A percentile compares a stretch with the other conserved stretches of the same genome.
Evolutionary conservation across 306 rosid genomes (phyloP).

Genomic region (Fragaria nilgerrensis): DNA sequence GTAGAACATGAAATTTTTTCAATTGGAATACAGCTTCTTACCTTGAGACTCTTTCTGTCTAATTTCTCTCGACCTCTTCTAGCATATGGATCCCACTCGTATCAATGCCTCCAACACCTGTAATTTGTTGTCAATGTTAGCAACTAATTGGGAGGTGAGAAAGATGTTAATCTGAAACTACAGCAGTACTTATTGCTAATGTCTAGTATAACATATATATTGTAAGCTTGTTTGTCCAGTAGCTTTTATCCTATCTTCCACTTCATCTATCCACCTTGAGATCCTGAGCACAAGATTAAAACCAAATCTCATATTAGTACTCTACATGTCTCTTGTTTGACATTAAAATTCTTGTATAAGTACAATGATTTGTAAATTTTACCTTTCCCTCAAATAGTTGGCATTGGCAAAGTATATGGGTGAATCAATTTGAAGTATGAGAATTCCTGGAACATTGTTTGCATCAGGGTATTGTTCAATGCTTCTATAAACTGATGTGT

Average conservation of each 20-base stretch:
- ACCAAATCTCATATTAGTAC: neutral
- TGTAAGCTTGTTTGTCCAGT: slow-evolving; percentile 37
- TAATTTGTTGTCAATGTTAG: neutral
- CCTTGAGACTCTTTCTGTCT: slow-evolving; percentile 38
- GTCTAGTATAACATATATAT: slow-evolving; percentile 29
- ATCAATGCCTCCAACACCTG: slow-evolving; percentile 49
- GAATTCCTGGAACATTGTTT: no score
- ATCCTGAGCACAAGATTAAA: slow-evolving; percentile 17
- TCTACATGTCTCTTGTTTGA: neutral
- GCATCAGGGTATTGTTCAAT: no score
- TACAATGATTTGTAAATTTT: neutral
- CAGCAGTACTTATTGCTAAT: slow-evolving; percentile 23
- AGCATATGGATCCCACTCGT: slow-evolving; percentile 48
- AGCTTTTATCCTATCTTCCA: slow-evolving; percentile 40
- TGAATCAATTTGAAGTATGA: no score
- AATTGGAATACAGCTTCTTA: neutral
- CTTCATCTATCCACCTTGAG: slow-evolving; percentile 43
- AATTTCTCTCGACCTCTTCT: slow-evolving; percentile 32
- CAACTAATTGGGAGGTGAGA: neutral
- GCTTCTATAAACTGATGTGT: no score
- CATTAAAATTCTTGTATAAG: neutral
- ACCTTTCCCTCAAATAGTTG: slow-evolving; percentile 63
- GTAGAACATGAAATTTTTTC: neutral
- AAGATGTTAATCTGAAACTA: neutral
- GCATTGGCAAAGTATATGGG: no score